Evolutionary conservation across 106 monocot genomes (phyloP).

Genomic region (Gastrodia elata): DNA sequence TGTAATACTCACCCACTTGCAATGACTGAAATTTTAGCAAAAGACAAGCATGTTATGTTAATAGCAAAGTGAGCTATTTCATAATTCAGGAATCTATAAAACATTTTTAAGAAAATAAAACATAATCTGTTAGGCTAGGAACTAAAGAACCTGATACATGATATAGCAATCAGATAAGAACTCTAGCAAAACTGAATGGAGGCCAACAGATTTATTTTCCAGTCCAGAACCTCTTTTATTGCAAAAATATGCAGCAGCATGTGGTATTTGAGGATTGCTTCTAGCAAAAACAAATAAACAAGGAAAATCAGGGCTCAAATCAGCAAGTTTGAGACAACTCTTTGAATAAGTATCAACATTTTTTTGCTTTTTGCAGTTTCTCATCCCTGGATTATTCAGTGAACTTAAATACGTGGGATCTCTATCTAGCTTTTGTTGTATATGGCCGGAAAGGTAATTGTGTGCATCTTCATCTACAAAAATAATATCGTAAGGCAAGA

Average conservation of each 20-base stretch:
- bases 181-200: constrained; percentile 52
- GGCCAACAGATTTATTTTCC: constrained; percentile 6
- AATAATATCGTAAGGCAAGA: constrained; percentile 48
- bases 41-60: constrained; percentile 1
- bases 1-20: constrained; percentile 40
- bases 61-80: background rate
- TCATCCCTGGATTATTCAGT: background rate
- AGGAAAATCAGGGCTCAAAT: constrained; percentile 17
- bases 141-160: constrained; percentile 52
- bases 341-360: background rate
- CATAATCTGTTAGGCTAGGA: background rate
- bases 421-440: constrained; percentile 1
- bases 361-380: background rate
- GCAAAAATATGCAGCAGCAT: constrained; percentile 19
- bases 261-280: constrained; percentile 12
- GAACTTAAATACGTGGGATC: background rate
- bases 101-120: background rate
- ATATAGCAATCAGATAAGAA: constrained; percentile 39
- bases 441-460: constrained; percentile 11
- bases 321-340: constrained; percentile 2
- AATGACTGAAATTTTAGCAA: constrained; percentile 31
- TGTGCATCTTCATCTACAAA: constrained; percentile 19
- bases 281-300: constrained; percentile 30
- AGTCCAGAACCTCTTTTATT: constrained; percentile 1
- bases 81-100: background rate